Percentiles rank a stretch among this genome's conserved stretches.
phyloP scores from a whole-genome alignment of 495 filamentous ascomycete genomes.

The Hypoxylon cercidicola region DNA sequence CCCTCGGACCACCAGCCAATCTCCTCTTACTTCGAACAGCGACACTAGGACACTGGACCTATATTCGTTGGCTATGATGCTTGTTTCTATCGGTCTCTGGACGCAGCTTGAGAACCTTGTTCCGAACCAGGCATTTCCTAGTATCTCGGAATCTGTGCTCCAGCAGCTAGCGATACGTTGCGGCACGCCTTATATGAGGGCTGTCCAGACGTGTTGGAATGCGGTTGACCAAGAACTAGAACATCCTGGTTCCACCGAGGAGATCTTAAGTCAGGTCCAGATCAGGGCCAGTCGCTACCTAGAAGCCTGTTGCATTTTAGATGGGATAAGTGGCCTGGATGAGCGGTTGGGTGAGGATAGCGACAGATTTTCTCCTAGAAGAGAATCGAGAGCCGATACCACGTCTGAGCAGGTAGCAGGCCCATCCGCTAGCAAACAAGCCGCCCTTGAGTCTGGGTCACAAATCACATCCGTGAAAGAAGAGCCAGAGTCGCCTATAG shows the following conservation, averaged over 20 bases:
- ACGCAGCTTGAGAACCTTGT: conserved; percentile 73
- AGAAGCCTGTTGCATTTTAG: conserved; percentile 62
- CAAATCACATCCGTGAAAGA: conserved; percentile 10
- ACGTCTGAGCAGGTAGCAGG: conserved; percentile 20
- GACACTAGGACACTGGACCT: conserved; percentile 77
- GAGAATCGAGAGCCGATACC: conserved; percentile 7
- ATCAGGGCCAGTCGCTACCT: conserved; percentile 56
- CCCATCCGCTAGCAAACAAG: conserved; percentile 14
- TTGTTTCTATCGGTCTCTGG: conserved; percentile 91
- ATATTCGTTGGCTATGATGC: conserved; percentile 83
- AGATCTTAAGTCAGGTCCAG: conserved; percentile 55
- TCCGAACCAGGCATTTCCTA: conserved; percentile 46
- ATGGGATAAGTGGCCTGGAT: conserved; percentile 59
- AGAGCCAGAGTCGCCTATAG: background rate
- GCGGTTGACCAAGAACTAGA: conserved; percentile 75
- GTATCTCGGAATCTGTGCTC: conserved; percentile 55
- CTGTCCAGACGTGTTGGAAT: conserved; percentile 80
- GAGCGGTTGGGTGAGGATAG: conserved; percentile 56
- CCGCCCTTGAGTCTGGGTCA: background rate
- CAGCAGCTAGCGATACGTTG: conserved; percentile 77
- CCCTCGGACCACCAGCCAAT: conserved; percentile 66
- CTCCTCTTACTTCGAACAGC: conserved; percentile 53
- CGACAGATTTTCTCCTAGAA: conserved; percentile 27
- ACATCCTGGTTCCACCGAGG: conserved; percentile 50
- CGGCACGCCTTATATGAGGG: conserved; percentile 80